Evolutionary conservation across 192 early-diverging fungal species (phyloP).

Genomic region (Coemansia sp.): DNA sequence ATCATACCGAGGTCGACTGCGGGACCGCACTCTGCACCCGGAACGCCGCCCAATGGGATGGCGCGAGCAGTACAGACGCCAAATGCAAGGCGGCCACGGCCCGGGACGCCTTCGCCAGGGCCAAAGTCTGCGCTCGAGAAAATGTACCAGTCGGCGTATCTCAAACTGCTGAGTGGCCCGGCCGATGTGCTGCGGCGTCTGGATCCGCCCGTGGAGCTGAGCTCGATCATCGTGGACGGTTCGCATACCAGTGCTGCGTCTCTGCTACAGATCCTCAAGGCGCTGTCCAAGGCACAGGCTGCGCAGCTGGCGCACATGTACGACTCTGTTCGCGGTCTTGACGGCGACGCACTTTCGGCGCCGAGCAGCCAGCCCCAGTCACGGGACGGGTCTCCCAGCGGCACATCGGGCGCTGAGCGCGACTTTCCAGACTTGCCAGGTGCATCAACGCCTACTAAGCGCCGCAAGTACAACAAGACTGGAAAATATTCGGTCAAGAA

Average conservation of each 20-base stretch:
- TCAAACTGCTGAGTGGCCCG: constrained; percentile 39
- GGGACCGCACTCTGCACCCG: constrained; percentile 9
- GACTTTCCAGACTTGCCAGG: constrained; percentile 13
- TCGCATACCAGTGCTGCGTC: not conserved
- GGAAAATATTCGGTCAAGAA: constrained; percentile 38
- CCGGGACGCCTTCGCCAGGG: constrained; percentile 1
- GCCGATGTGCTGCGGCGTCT: constrained; percentile 37
- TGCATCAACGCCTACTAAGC: constrained; percentile 19
- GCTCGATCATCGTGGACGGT: constrained; percentile 9
- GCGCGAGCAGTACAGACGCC: constrained; percentile 3
- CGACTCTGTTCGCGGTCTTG: constrained; percentile 1
- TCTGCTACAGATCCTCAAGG: constrained; percentile 42
- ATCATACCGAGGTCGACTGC: constrained; percentile 21
- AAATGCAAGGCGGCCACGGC: not conserved
- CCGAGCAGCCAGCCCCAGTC: constrained; percentile 31
- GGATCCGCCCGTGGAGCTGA: constrained; percentile 42
- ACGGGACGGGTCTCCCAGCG: constrained; percentile 36
- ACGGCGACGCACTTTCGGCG: constrained; percentile 10
- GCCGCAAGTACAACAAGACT: constrained; percentile 45
- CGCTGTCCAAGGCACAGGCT: constrained; percentile 47
- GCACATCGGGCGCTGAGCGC: constrained; percentile 22
- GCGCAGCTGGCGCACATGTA: constrained; percentile 49
- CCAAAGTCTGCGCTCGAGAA: constrained; percentile 33
- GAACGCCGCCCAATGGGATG: constrained; percentile 7
- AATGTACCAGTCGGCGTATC: constrained; percentile 53